Conservation (phyloP, 768 basidiomycete species). For the Suillus subalutaceus region DNA sequence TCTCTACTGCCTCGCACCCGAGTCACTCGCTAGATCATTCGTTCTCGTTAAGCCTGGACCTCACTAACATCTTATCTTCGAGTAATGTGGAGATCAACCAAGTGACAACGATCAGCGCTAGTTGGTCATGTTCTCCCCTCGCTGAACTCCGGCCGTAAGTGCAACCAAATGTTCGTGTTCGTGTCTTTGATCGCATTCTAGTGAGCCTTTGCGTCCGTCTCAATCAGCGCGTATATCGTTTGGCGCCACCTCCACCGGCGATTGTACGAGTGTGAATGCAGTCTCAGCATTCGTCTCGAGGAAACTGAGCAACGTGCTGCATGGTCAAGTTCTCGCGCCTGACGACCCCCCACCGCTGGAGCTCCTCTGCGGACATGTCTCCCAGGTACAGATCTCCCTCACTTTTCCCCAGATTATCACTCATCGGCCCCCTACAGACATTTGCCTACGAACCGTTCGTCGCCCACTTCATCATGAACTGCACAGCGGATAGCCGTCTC, state of each 20-base stretch:
- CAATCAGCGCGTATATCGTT: constrained; percentile 53
- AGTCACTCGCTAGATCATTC: constrained; percentile 47
- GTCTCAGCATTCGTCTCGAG: constrained; percentile 52
- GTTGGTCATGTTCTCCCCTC: constrained; percentile 60
- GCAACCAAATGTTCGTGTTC: background rate
- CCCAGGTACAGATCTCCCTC: constrained; percentile 40
- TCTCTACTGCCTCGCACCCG: constrained; percentile 55
- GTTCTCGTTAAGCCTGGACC: constrained; percentile 57
- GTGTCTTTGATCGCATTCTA: constrained; percentile 27
- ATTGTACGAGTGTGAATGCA: constrained; percentile 40
- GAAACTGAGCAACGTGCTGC: constrained; percentile 54
- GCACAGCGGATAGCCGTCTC: constrained; percentile 48
- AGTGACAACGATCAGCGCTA: constrained; percentile 66
- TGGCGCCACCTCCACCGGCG: constrained; percentile 42
- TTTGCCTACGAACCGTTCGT: constrained; percentile 21
- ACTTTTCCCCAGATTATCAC: background rate
- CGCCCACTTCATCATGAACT: constrained; percentile 51
- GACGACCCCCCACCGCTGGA: constrained; percentile 56
- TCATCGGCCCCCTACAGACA: constrained; percentile 5
- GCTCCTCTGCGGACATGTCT: constrained; percentile 51
- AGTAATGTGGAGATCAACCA: constrained; percentile 53
- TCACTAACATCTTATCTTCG: constrained; percentile 53
- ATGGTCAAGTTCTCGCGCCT: constrained; percentile 43
- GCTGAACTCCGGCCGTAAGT: constrained; percentile 47
- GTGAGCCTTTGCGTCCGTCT: constrained; percentile 45